These are phyloP conservation scores for Picea mariana DNA, from an alignment of 83 land plant genomes.

Conservation along the genomic window DNA sequence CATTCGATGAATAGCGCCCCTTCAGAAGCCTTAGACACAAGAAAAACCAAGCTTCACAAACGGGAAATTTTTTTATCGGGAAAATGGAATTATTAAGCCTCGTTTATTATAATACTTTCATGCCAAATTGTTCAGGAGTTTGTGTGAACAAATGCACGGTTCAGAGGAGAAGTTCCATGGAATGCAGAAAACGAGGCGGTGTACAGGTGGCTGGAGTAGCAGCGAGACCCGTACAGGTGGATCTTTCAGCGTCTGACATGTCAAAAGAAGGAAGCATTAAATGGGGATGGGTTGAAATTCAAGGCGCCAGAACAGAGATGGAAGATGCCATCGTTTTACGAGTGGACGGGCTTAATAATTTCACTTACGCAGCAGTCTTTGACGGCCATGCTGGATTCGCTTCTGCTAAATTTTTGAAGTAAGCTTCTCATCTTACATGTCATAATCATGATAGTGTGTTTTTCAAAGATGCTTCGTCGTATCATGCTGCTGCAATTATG, in stretches of 20 bases:
- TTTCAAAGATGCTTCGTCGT: too few species aligned
- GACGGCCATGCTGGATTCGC: slow-evolving; percentile 98
- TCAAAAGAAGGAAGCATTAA: slow-evolving; percentile 34
- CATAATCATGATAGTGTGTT: too few species aligned
- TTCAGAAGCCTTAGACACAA: neutral
- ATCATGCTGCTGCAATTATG: too few species aligned
- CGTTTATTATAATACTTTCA: neutral
- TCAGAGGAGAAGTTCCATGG: neutral
- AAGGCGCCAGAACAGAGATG: slow-evolving; percentile 90
- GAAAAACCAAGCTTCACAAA: neutral
- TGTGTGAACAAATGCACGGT: neutral
- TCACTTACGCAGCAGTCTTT: slow-evolving; percentile 92
- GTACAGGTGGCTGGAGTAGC: slow-evolving; percentile 5
- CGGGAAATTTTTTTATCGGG: neutral
- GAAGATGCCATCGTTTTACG: slow-evolving; percentile 83
- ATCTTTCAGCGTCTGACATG: neutral
- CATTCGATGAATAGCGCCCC: neutral
- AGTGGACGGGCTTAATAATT: slow-evolving; percentile 52
- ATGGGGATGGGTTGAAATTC: slow-evolving; percentile 73
- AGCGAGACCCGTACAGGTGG: slow-evolving; percentile 6
- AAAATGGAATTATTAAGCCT: neutral
- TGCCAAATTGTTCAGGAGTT: neutral
- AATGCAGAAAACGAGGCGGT: neutral
- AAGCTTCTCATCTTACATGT: neutral
- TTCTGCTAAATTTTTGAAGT: slow-evolving; percentile 84